Conservation (phyloP, 2,329 filamentous ascomycete species). For the Aspergillus pseudoviridinutans region DNA sequence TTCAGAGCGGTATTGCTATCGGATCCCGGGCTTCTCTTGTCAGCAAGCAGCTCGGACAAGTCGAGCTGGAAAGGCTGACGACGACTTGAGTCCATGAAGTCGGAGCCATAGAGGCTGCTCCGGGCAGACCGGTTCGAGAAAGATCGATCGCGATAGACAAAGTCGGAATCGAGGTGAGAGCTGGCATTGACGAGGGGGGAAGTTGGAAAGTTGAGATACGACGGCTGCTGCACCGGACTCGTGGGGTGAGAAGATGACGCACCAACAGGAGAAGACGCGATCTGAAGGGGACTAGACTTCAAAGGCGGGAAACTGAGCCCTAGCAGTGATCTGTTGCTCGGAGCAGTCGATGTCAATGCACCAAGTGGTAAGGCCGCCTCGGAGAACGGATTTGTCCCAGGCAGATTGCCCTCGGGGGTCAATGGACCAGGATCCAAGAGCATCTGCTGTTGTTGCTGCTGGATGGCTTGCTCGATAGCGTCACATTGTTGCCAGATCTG, state of each 20-base stretch:
- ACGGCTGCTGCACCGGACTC: constrained; percentile 30
- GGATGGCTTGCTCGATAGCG: constrained; percentile 41
- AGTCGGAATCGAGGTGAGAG: constrained; percentile 31
- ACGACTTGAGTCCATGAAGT: constrained; percentile 29
- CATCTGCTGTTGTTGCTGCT: constrained; percentile 44
- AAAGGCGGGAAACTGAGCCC: constrained; percentile 33
- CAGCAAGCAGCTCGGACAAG: constrained; percentile 26
- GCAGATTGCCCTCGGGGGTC: constrained; percentile 59
- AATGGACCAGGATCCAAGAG: constrained; percentile 42
- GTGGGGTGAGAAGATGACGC: constrained; percentile 30
- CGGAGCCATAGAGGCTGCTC: constrained; percentile 35
- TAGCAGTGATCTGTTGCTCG: constrained; percentile 30
- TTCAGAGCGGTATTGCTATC: constrained; percentile 30
- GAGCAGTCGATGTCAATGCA: constrained; percentile 25
- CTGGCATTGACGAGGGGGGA: constrained; percentile 31
- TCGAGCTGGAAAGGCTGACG: constrained; percentile 29
- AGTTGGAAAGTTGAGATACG: constrained; percentile 27
- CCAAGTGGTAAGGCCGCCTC: constrained; percentile 23
- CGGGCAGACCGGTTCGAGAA: constrained; percentile 40
- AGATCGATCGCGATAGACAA: constrained; percentile 35
- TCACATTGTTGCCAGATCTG: constrained; percentile 44
- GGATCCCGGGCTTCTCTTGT: constrained; percentile 30
- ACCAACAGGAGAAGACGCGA: constrained; percentile 30
- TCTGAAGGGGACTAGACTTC: constrained; percentile 34
- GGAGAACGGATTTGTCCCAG: constrained; percentile 46